Evolutionary conservation across 352 stramenopile species (phyloP).

Genomic region (Globisporangium recalcitrans): DNA sequence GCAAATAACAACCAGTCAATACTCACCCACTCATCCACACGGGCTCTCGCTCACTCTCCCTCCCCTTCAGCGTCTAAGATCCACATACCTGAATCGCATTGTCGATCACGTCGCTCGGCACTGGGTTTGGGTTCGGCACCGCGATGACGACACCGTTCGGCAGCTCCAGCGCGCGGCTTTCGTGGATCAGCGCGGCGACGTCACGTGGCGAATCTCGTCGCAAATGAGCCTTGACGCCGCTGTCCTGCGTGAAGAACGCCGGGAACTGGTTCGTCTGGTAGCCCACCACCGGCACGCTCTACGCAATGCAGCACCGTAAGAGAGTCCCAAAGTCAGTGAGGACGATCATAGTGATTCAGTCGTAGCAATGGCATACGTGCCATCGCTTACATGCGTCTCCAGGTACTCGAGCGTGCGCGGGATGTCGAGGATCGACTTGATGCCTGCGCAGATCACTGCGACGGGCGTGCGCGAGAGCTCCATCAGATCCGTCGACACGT

Average conservation of each 20-base stretch:
- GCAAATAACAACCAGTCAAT: too few species aligned
- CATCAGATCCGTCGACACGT: slow-evolving; percentile 95
- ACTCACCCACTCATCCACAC: not conserved
- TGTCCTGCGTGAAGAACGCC: slow-evolving; percentile 96
- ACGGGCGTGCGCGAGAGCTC: slow-evolving; percentile 95
- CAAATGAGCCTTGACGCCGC: slow-evolving; percentile 79
- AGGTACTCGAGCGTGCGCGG: slow-evolving; percentile 94
- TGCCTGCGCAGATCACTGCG: slow-evolving; percentile 95
- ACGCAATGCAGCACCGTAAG: slow-evolving; percentile 1
- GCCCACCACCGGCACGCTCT: slow-evolving; percentile 93
- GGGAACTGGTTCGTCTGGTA: slow-evolving; percentile 94
- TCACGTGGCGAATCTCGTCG: slow-evolving; percentile 83
- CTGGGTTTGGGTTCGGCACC: slow-evolving; percentile 86
- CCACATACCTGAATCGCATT: slow-evolving; percentile 75
- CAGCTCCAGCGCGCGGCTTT: slow-evolving; percentile 73
- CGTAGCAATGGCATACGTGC: not conserved
- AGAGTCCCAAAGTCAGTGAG: not conserved
- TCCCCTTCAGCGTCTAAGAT: too few species aligned
- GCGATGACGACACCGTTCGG: slow-evolving; percentile 84
- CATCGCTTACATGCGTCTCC: slow-evolving; percentile 83
- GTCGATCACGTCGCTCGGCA: slow-evolving; percentile 86
- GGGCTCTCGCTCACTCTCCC: too few species aligned
- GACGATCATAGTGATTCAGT: not conserved
- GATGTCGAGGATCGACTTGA: slow-evolving; percentile 99
- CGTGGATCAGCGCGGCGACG: slow-evolving; percentile 81